Evolutionary conservation across 768 basidiomycete species (phyloP), one percentile per base, ranked within the genome.

Genomic region (Psilocybe subaeruginosa): DNA sequence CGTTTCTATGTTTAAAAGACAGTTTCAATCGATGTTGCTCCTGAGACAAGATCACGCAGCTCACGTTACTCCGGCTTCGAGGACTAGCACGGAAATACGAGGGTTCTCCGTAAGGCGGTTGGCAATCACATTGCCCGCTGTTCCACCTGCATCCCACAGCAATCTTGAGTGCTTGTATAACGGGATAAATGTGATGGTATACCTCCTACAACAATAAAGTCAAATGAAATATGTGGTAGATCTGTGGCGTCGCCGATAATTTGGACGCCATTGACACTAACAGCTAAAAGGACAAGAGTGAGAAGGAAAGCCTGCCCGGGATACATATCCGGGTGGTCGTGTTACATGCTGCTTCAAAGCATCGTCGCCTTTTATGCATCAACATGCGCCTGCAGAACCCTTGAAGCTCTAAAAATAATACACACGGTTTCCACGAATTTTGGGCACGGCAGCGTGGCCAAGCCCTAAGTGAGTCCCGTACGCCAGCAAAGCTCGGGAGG

Each of bases 11-110:
- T 12, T 12, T 12, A 49, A 23, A 17, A 23, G 14, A 37, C 29
- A 2, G 53, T 11, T 11, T 57, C 46, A 17, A 19, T 16, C 19
- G 49, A 29, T 9, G 30, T 8, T 33, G 6, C 8, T 8, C 8
- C 8, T 17, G 8, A 2, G 17, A 23, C n/a, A 54, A 4, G n/a
- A 35, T 11, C 11, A 17, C 14, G 33, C 19, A 1, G 50, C 57
- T 7, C 30, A 86, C 88, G 85, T 87, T 59, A 71, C 68, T 1
- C 86, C 86, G 0, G 84, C 80, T 68, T 87, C 86, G 4, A 86
- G 68, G 5, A 87, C 66, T 9, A 85, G 71, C 0, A 86, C 84
- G 1, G 74, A 73, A 8, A 81, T 70, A 1, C 66, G 66, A 0
- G 80, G 78, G 54, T 85, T 72, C 66, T 86, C 86, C 8, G 78